Evolutionary conservation across 1,139 yeast genomes (phyloP), one percentile per base, ranked within the genome.

Genomic region (Saccharomyces hybrid): DNA sequence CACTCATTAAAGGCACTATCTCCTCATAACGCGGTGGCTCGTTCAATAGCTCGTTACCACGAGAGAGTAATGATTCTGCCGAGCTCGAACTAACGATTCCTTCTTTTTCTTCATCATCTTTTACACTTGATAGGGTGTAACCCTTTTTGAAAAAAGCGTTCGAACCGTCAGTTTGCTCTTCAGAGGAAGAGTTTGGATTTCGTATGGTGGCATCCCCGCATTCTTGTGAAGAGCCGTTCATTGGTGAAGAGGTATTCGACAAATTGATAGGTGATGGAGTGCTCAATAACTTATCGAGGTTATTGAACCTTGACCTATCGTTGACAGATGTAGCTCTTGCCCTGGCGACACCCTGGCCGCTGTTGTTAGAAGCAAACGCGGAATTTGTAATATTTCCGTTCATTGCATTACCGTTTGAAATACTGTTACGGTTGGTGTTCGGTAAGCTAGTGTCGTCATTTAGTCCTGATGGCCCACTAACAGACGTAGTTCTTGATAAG

Each of bases 401-500:
- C 48, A 41, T 27, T 32, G 49, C 46, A 34, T 51, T 20, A 25
- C 29, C 29, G 46, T 34, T 13, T 42, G 32, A 13, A 34, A 51
- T n/a, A 49, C 9, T 27, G 56, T 23, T 20, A 47, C 38, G 28
- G 27, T 25, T 34, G 3, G 26, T n/a, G 32, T n/a, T 26, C 8
- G 14, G 23, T 4, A 23, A 5, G 16, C 26, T n/a, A 9, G 14
- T 3, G 13, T 48, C 11, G 5, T 16, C 25, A 3, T 26, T 25
- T 16, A 9, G n/a, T 31, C 55, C 53, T 1, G 56, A 59, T 47
- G 46, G 64, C 3, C 55, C 55, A 31, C 58, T 55, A 31, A 52
- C 27, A 1, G 59, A 63, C 4, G 66, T 60, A 8, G 62, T 60
- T 46, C 71, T 52, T 4, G 70, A 66, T 41, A 68, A 55, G 49